phyloP scores from a whole-genome alignment of 495 filamentous ascomycete species.

The Venustampulla echinocandica region DNA sequence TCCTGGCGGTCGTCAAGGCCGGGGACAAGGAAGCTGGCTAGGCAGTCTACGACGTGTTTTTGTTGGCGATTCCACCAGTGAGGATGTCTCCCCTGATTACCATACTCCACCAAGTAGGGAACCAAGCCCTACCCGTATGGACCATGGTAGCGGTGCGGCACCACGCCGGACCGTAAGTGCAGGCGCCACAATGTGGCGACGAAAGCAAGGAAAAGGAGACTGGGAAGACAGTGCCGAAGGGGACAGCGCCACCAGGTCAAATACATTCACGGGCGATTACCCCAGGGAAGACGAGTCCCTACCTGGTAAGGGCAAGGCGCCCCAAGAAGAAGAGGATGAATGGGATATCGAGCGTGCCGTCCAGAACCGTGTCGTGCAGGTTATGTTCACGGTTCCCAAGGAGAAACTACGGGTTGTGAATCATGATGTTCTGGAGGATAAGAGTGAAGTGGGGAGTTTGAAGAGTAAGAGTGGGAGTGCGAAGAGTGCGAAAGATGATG shows the following conservation, averaged over 20 bases:
- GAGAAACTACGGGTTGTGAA: constrained; percentile 84
- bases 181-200: constrained; percentile 49
- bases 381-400: constrained; percentile 88
- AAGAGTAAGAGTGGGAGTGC: constrained; percentile 15
- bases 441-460: constrained; percentile 15
- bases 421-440: constrained; percentile 21
- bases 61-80: constrained; percentile 1
- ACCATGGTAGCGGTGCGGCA: not conserved
- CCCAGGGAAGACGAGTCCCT: not conserved
- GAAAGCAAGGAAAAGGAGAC: constrained; percentile 49
- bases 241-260: constrained; percentile 1
- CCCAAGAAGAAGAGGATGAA: constrained; percentile 51
- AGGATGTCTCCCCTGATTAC: not conserved
- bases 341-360: constrained; percentile 87
- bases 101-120: constrained; percentile 1
- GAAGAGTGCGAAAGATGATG: constrained; percentile 1
- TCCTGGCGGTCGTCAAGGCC: not conserved
- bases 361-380: constrained; percentile 72
- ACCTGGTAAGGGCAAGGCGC: not conserved
- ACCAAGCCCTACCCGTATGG: constrained; percentile 2
- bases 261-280: constrained; percentile 18
- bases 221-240: constrained; percentile 37
- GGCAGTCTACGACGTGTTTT: constrained; percentile 41
- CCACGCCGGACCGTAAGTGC: constrained; percentile 19
- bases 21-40: constrained; percentile 32